Evolutionary conservation across 2,329 filamentous ascomycete species (phyloP).

Genomic region (Pseudofabraea citricarpa): DNA sequence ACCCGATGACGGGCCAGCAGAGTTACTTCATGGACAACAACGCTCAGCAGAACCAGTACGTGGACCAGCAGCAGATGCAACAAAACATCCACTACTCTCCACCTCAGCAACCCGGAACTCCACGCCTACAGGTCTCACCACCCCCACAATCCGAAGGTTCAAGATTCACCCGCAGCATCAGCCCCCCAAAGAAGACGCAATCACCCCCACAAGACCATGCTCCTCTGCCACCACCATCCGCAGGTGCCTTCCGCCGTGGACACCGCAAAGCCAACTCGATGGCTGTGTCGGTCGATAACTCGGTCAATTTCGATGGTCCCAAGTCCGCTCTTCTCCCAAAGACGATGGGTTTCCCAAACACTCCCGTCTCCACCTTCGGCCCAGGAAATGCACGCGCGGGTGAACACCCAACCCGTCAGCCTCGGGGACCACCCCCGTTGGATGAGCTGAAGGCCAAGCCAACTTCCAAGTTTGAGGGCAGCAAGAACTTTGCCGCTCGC

Average conservation of each 20-base stretch:
- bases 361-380: constrained; percentile 81
- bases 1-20: constrained; percentile 80
- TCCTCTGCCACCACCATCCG: constrained; percentile 81
- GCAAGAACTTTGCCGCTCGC: constrained; percentile 94
- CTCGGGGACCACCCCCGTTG: constrained; percentile 82
- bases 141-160: constrained; percentile 56
- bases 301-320: constrained; percentile 29
- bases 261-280: constrained; percentile 83
- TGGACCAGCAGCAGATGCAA: constrained; percentile 33
- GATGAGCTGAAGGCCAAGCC: constrained; percentile 89
- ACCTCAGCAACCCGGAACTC: constrained; percentile 52
- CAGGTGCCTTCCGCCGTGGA: constrained; percentile 86
- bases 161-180: constrained; percentile 55
- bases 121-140: constrained; percentile 78
- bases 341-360: constrained; percentile 73
- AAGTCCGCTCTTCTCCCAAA: constrained; percentile 66
- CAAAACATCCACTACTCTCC: constrained; percentile 38
- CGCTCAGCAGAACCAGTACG: constrained; percentile 36
- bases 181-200: constrained; percentile 61
- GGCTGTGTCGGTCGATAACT: constrained; percentile 34
- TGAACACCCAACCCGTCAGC: constrained; percentile 90
- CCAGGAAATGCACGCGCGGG: constrained; percentile 90
- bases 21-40: constrained; percentile 58
- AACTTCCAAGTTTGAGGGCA: constrained; percentile 88
- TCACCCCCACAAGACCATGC: constrained; percentile 65